Evolutionary conservation across 2,329 filamentous ascomycete species (phyloP), one percentile per base, ranked within the genome.

Genomic region (Penicillium sp.): DNA sequence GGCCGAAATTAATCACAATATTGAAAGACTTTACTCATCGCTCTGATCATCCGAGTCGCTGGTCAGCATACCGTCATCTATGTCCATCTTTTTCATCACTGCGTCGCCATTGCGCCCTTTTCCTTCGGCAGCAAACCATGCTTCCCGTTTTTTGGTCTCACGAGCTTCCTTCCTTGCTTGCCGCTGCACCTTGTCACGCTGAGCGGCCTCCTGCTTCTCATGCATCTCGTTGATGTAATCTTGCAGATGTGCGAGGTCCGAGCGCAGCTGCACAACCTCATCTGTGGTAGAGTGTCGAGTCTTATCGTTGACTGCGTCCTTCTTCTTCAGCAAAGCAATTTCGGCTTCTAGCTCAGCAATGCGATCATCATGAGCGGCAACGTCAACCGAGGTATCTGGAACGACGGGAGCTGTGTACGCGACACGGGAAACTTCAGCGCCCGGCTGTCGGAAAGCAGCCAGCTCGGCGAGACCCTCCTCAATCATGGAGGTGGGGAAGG

Each of bases 91-190:
- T 39, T 71, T 70, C 46, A 79, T 63, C n/a, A 65, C 66, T 6
- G 65, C 65, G 64, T 78, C 75, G 1, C 75, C 75, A 61, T 76
- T 78, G 55, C 67, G 67, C 26, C 77, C 77, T 55, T 71, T 74
- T 59, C 75, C 79, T 59, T 79, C 76, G 4, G 75, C 76, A 22
- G 74, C 71, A 60, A 79, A 76, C 72, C 77, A 80, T 22, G 75
- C 75, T 62, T 79, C 69, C 55, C 77, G 69, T 52, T 70, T 72
- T 54, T 72, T 71, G n/a, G 66, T 57, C 33, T 73, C 75, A n/a
- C 72, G 69, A 29, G 74, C 73, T 52, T 78, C 75, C 56, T 73
- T 77, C 52, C 70, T 71, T 33, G 68, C 70, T 61, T 73, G 72
- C 8, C 69, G 71, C 44, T 64, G 61, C 31, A 75, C 56, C 58